Evolutionary conservation across 768 basidiomycete species (phyloP), one percentile per base, ranked within the genome.

Genomic region (Boletus fagicola): DNA sequence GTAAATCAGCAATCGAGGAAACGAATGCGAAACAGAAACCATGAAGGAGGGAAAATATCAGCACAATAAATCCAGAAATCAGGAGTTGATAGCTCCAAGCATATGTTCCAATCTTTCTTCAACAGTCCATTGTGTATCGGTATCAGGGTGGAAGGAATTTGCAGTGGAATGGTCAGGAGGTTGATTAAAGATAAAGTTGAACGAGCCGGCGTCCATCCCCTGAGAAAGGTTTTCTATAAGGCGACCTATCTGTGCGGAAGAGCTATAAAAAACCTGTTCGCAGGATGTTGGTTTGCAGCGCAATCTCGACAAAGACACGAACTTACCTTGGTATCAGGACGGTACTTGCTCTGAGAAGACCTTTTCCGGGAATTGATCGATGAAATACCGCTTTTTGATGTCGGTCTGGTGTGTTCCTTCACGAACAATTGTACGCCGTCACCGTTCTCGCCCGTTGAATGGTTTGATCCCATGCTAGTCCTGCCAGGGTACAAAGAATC

Each of bases 241-340:
- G 62, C 85, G 88, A 43, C 88, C 89, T 68, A 94, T 92, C 59
- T 92, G 86, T 42, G 84, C 82, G 24, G 87, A 78, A 18, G 89
- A 83, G 63, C 86, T 64, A 57, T 66, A 65, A 69, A 66, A 75
- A 67, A 73, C 67, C 65, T 64, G 50, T 54, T 38, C 51, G 30
- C 54, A 30, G 52, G 43, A 58, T 28, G 48, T 69, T 45, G 49
- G 57, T 40, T 58, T 42, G 24, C 46, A 53, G 35, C 18, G 39
- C 16, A 48, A 57, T 36, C 55, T 15, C 40, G 52, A 57, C 22
- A 50, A 53, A 48, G 35, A 46, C 53, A 53, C 55, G 38, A 65
- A 70, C 77, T 60, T 72, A 88, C 91, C 83, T 92, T 92, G 35
- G 92, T 94, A 68, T 94, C 91, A 61, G 92, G 91, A 49, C 87